A percentile compares a stretch with the other conserved stretches of the same genome.
These are phyloP conservation scores for Colletotrichum eleusines DNA, from an alignment of 2,329 filamentous ascomycete genomes.

Conservation along the genomic window DNA sequence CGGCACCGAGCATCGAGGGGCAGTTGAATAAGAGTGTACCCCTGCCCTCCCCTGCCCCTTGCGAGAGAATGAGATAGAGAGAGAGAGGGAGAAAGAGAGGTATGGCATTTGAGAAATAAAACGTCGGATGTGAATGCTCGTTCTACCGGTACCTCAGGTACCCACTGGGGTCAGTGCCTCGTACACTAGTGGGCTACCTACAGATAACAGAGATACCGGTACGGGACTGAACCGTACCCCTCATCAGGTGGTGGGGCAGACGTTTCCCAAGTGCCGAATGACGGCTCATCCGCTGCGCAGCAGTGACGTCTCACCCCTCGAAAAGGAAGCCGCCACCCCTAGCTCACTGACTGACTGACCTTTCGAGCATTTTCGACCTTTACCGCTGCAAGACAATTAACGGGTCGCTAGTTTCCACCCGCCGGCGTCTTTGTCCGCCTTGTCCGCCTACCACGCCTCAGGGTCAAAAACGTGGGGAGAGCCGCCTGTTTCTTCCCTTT, in stretches of 20 bases:
- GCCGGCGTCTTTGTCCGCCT: background rate
- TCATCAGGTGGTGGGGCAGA: slow-evolving; percentile 39
- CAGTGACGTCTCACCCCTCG: slow-evolving; percentile 36
- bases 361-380: slow-evolving; percentile 17
- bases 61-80: too few relatives aligned
- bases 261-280: slow-evolving; percentile 22
- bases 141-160: too few relatives aligned
- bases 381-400: slow-evolving; percentile 35
- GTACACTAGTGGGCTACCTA: too few relatives aligned
- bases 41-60: too few relatives aligned
- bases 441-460: slow-evolving; percentile 27
- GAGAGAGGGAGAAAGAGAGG: background rate
- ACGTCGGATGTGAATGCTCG: background rate
- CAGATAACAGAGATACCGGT: slow-evolving; percentile 12
- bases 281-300: slow-evolving; percentile 24
- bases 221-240: slow-evolving; percentile 15
- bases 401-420: slow-evolving; percentile 32
- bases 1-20: background rate
- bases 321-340: too few relatives aligned
- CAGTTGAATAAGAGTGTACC: background rate
- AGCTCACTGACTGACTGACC: slow-evolving; percentile 2
- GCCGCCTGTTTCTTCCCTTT: background rate
- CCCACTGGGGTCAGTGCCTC: too few relatives aligned
- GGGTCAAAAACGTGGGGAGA: slow-evolving; percentile 7
- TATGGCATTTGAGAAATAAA: background rate